Conservation (phyloP, 2,329 filamentous ascomycete species). For the Diatrype stigma region DNA sequence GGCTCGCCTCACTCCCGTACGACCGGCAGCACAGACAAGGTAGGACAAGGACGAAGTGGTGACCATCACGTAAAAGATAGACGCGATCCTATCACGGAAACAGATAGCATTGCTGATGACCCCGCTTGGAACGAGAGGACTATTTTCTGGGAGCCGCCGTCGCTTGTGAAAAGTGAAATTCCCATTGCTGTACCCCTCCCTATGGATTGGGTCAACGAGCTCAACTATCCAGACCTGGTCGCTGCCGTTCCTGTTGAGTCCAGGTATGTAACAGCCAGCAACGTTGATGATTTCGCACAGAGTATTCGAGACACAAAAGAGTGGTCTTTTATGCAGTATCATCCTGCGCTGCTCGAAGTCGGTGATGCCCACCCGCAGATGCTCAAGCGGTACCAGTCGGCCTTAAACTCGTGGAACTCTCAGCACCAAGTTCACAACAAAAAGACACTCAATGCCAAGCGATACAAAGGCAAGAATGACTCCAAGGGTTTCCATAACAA, state of each 20-base stretch:
- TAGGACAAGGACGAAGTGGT: too few relatives aligned
- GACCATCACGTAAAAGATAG: too few relatives aligned
- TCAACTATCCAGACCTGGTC: conserved; percentile 27
- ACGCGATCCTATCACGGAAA: background rate
- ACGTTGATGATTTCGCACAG: conserved; percentile 28
- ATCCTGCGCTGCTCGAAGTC: conserved; percentile 22
- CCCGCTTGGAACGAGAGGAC: conserved; percentile 20
- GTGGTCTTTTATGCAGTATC: conserved; percentile 26
- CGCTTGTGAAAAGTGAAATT: conserved; percentile 17
- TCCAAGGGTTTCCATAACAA: background rate
- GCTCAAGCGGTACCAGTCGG: conserved; percentile 1
- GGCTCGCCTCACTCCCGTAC: background rate
- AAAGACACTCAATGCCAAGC: background rate
- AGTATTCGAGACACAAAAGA: conserved; percentile 26
- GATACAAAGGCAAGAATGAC: background rate
- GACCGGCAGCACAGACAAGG: background rate
- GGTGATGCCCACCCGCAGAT: background rate
- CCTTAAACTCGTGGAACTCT: conserved; percentile 5
- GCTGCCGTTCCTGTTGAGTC: conserved; percentile 26
- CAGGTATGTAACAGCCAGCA: conserved; percentile 23
- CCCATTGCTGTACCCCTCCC: conserved; percentile 27
- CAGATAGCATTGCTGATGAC: conserved; percentile 10
- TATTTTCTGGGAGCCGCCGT: conserved; percentile 21
- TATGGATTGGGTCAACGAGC: conserved; percentile 23
- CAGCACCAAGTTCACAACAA: conserved; percentile 2